Conservation (phyloP, 2,329 filamentous ascomycete species). For the Pseudogymnoascus sp. region DNA sequence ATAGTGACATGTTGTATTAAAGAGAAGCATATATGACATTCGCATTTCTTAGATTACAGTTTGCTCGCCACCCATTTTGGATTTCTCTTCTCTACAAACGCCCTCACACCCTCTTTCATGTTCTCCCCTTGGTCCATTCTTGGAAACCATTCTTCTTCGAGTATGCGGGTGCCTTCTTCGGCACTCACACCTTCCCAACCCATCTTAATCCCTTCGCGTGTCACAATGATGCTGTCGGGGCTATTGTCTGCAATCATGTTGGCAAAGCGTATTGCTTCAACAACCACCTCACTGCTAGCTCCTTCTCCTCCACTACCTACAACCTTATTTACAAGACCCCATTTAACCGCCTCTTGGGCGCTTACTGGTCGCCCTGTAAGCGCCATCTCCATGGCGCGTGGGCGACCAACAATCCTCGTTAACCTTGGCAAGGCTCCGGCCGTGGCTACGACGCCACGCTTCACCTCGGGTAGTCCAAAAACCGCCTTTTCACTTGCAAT, state of each 20-base stretch:
- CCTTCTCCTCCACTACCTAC: constrained; percentile 34
- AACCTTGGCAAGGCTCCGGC: constrained; percentile 65
- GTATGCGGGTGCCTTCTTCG: constrained; percentile 47
- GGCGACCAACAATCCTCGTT: constrained; percentile 56
- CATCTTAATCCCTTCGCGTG: constrained; percentile 60
- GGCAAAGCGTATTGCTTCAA: constrained; percentile 55
- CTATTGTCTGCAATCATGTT: constrained; percentile 56
- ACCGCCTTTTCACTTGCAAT: constrained; percentile 50
- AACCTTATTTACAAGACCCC: constrained; percentile 65
- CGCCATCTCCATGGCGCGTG: constrained; percentile 65
- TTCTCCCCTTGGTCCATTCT: constrained; percentile 61
- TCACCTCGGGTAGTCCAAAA: constrained; percentile 67
- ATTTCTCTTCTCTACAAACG: constrained; percentile 70
- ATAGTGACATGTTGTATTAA: neutral
- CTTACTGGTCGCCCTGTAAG: constrained; percentile 54
- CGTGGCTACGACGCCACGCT: constrained; percentile 61
- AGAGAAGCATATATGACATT: neutral
- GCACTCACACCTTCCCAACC: constrained; percentile 66
- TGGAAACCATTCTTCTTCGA: constrained; percentile 52
- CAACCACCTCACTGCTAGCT: constrained; percentile 40
- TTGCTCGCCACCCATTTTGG: constrained; percentile 61
- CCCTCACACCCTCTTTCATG: constrained; percentile 64
- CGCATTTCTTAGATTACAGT: constrained; percentile 33
- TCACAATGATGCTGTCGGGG: constrained; percentile 71
- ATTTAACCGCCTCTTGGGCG: constrained; percentile 52